Evolutionary conservation across 2,329 filamentous ascomycete genomes (phyloP), one percentile per base, ranked within the genome.

Genomic region (Aspergillus versicolor): DNA sequence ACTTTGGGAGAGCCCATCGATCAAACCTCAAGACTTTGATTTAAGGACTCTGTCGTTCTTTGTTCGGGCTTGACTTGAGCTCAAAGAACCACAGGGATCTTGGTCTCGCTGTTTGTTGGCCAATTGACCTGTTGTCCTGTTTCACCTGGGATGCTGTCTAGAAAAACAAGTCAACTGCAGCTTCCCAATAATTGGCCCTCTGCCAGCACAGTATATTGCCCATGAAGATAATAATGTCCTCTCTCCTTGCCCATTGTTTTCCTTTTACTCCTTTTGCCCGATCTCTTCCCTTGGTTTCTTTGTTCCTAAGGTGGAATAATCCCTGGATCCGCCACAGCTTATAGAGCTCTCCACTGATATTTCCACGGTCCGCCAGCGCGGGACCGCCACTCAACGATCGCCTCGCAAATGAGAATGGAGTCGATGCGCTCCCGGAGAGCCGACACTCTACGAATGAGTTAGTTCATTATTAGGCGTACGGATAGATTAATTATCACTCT

Each of bases 351-450:
- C 61, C 61, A 63, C 59, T 40, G 50, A 50, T 49, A 57, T 54
- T 62, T 59, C 56, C 58, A 56, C 51, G 54, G 52, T 57, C 58
- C 51, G 21, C 50, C 51, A 40, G 46, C 38, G 21, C 45, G 42
- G 34, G 50, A 43, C 32, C 48, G 34, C 48, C 52, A 50, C 50
- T 59, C 52, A 59, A 53, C 32, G 52, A 54, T 61, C 51, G 41
- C 32, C 38, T 48, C 54, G 61, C 52, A 63, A 61, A 63, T 63
- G 58, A 61, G 54, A 54, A 54, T 54, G 60, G 56, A 44, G 56
- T 22, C 42, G 46, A 45, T 38, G 37, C 15, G 37, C 34, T 47
- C 37, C 47, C 52, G 22, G 41, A 19, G 52, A 32, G 12, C n/a
- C 43, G 42, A 48, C 27, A 9, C 27, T 30, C 27, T 3, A 30